A percentile compares a stretch with the other conserved stretches of the same genome.
These are phyloP conservation scores for Suillus cothurnatus DNA, from an alignment of 768 basidiomycete species.

Conservation along the genomic window DNA sequence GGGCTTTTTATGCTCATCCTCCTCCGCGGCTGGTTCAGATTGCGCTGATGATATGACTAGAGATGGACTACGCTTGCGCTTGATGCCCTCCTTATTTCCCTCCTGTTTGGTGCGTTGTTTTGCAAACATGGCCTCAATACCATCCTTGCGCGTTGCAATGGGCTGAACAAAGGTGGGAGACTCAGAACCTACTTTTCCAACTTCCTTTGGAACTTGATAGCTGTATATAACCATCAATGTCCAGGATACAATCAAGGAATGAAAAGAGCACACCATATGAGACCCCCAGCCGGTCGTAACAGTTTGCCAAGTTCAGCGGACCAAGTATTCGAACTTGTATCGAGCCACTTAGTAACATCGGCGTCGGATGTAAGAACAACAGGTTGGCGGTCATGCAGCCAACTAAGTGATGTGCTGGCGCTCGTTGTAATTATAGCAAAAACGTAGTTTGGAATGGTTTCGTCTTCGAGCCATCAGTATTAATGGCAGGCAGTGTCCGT, in stretches of 20 bases:
- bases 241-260: background rate
- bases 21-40: background rate
- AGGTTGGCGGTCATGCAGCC: constrained; percentile 92
- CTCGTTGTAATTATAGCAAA: constrained; percentile 90
- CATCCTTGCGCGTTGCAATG: constrained; percentile 76
- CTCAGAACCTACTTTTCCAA: constrained; percentile 88
- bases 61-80: constrained; percentile 33
- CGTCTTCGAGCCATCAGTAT: constrained; percentile 38
- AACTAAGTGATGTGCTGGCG: constrained; percentile 66
- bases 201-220: constrained; percentile 87
- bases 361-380: constrained; percentile 70
- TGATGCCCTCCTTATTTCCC: constrained; percentile 15
- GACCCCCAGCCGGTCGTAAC: constrained; percentile 62
- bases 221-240: constrained; percentile 39
- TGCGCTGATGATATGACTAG: constrained; percentile 1
- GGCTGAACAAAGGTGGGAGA: constrained; percentile 84
- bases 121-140: constrained; percentile 81
- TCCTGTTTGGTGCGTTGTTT: constrained; percentile 48
- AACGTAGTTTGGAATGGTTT: constrained; percentile 64
- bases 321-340: constrained; percentile 72
- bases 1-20: constrained; percentile 19
- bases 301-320: constrained; percentile 56
- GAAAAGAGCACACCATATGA: constrained; percentile 64
- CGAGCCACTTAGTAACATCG: constrained; percentile 76
- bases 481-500: background rate